Evolutionary conservation across 2,329 filamentous ascomycete species (phyloP), one percentile per base, ranked within the genome.

Genomic region (Lasiodiplodia hormozganensis): DNA sequence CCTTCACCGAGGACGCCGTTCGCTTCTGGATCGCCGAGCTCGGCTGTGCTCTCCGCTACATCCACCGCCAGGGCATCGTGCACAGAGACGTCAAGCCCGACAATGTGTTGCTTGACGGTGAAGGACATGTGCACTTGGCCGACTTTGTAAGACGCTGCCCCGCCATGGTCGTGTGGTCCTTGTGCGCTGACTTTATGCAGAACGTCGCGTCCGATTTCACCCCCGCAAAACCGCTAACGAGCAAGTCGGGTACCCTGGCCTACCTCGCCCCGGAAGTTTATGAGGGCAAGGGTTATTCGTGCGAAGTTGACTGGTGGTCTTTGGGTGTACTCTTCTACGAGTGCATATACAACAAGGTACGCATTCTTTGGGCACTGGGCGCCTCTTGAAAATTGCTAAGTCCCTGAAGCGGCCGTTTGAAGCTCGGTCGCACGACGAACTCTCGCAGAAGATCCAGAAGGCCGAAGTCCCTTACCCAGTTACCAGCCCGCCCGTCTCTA

Each of bases 261-360:
- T 99, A 99, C 77, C 88, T 99, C 8, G 94, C 95, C 1, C 96
- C 96, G 4, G 96, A 99, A 79, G 96, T 98, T 2, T 99, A 98
- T 76, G 87, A 90, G 72, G 95, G 95, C 60, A 90, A 89, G 70
- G 96, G 96, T 49, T 99, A 99, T 77, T 90, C 92, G 70, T 89
- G 90, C 57, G 92, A 96, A 74, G 94, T 96, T 52, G 96, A 99
- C 79, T 99, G 96, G 96, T 99, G 96, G 96, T 98, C 96, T 6
- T 82, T 99, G 25, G 96, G 96, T 60, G 96, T 99, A 56, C 87
- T 97, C n/a, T 98, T 98, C 80, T 99, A 97, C 80, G 96, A 99
- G 80, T 98, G 96, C 86, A 97, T 99, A 72, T 99, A 98, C 83
- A 97, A 96, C 83, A 98, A 96, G 90, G 93, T 94, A 81, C 65